A percentile compares a stretch with the other conserved stretches of the same genome.
Conservation (phyloP, 2,329 filamentous ascomycete species). For the Ceratocystis smalleyi region DNA sequence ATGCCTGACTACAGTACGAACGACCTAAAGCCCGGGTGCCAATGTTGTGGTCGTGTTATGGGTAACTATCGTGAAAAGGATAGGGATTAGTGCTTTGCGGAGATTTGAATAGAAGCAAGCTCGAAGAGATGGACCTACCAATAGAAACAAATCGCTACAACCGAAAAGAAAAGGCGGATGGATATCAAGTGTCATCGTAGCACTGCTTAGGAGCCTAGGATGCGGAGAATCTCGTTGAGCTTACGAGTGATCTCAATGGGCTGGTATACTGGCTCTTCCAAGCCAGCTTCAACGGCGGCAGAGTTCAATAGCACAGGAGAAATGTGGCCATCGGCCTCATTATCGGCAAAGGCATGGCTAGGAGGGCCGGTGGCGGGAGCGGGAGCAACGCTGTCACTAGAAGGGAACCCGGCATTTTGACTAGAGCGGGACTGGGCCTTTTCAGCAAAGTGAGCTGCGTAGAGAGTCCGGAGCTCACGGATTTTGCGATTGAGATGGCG, state of each 20-base stretch:
- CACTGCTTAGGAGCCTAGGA: background rate
- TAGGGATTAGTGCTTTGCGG: background rate
- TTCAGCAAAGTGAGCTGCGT: background rate
- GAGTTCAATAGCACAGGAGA: background rate
- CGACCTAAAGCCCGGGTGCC: background rate
- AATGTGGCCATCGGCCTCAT: background rate
- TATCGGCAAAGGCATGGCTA: background rate
- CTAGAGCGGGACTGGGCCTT: background rate
- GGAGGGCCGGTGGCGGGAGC: background rate
- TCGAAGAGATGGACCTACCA: background rate
- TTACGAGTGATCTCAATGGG: conserved; percentile 1
- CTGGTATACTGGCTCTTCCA: background rate
- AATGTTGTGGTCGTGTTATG: background rate
- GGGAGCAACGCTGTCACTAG: background rate
- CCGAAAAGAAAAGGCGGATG: background rate
- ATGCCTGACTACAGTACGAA: background rate
- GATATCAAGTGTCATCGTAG: background rate
- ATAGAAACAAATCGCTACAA: background rate
- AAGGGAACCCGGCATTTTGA: background rate
- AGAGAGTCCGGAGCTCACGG: background rate
- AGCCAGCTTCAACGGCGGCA: background rate
- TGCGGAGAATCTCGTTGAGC: conserved; percentile 2
- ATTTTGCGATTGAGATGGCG: background rate
- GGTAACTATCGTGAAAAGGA: background rate
- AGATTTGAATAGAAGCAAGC: background rate